Percentiles rank a stretch among this genome's conserved stretches.
These are phyloP conservation scores for Boletellus sp. DNA, from an alignment of 768 basidiomycete genomes.

Conservation along the genomic window DNA sequence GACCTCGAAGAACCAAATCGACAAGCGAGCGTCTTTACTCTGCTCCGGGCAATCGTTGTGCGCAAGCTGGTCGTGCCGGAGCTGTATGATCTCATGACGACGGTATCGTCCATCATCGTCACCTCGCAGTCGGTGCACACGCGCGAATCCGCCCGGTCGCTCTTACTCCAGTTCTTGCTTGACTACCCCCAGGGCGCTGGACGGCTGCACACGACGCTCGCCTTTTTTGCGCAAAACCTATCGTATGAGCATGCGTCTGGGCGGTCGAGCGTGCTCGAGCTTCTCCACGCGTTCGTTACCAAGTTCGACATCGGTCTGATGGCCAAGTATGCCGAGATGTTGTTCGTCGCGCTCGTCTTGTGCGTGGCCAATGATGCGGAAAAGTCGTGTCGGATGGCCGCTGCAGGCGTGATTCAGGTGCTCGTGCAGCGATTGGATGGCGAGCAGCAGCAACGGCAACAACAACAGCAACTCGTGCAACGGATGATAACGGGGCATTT, in stretches of 20 bases:
- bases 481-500: slow-evolving; percentile 63
- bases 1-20: slow-evolving; percentile 88
- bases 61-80: slow-evolving; percentile 93
- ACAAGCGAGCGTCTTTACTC: slow-evolving; percentile 81
- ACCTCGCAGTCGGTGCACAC: slow-evolving; percentile 89
- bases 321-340: slow-evolving; percentile 77
- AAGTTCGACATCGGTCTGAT: slow-evolving; percentile 80
- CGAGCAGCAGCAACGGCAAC: slow-evolving; percentile 48
- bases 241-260: slow-evolving; percentile 90
- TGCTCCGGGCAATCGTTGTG: slow-evolving; percentile 86
- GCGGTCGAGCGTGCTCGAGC: slow-evolving; percentile 88
- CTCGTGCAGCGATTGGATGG: slow-evolving; percentile 69
- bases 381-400: slow-evolving; percentile 83
- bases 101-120: slow-evolving; percentile 86
- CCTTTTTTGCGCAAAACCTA: slow-evolving; percentile 88
- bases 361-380: slow-evolving; percentile 93
- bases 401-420: slow-evolving; percentile 74
- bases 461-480: slow-evolving; percentile 48
- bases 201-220: slow-evolving; percentile 81
- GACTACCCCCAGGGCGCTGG: slow-evolving; percentile 97
- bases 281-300: slow-evolving; percentile 75
- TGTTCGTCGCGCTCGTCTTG: slow-evolving; percentile 91
- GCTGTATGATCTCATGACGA: slow-evolving; percentile 96
- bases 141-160: slow-evolving; percentile 85
- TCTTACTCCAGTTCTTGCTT: slow-evolving; percentile 89